Base-by-base conservation (phyloP, 1,284 basidiomycete species). In the Ustilago xerochloae region DNA sequence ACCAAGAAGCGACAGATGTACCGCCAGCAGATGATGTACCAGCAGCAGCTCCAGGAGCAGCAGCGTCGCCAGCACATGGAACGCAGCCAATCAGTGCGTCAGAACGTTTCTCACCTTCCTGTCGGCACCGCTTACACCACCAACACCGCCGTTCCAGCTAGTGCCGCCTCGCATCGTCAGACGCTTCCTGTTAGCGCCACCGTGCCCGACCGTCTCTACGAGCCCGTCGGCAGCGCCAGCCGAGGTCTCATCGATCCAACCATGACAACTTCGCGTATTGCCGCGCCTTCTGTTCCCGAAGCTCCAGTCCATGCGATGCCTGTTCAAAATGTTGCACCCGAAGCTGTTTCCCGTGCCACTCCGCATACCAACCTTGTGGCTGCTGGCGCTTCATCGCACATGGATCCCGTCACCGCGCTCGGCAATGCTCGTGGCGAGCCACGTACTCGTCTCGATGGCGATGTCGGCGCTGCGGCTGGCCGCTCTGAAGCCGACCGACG, bases 11-110 rank as follows among this genome's bases (percentile, higher is more conserved):
- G 82, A 35, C 81, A 83, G 65, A 68, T 74, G 33, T 83, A 82
- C 64, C 71, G 80, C 22, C 81, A 84, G 59, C 82, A 84, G 77
- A 84, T 84, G 81, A 58, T 79, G 24, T 63, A 79, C 29, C 82
- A 83, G 67, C 77, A 82, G 38, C 78, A 78, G 62, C 61, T 80
- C n/a, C 75, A 78, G 47, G 80, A 84, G 62, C 77, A 81, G 59
- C 76, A 81, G 63, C 60, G 63, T 22, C 65, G 59, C 20, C 64
- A 79, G 54, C 71, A 69, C 22, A 53, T 69, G 29, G 68, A 77
- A 38, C 70, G 71, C 59, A 73, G 69, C 70, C 74, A 77, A 56
- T 73, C 74, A 43, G 57, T 61, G 15, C 62, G 58, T 7, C 63
- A 67, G 18, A 64, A 64, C 38, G 61, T 67, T 20, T 63, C 70